Conservation (phyloP, 2,329 filamentous ascomycete species). For the Periconia macrospinosa region DNA sequence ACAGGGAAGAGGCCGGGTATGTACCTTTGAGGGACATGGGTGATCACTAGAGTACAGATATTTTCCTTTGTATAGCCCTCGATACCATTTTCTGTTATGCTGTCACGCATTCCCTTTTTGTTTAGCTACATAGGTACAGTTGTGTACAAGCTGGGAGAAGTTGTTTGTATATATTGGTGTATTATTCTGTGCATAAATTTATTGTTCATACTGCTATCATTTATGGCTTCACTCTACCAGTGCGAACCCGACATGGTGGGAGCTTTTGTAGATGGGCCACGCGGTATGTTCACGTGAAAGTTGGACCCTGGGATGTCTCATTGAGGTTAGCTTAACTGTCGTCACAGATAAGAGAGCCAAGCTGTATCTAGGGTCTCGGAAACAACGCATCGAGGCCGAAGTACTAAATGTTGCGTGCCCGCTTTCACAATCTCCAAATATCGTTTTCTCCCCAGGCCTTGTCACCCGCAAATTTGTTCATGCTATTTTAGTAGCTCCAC, state of each 20-base stretch:
- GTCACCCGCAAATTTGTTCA: not conserved
- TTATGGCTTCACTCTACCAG: not conserved
- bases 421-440: not conserved
- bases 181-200: not conserved
- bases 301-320: not conserved
- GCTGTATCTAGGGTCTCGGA: not conserved
- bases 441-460: not conserved
- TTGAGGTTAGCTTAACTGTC: not conserved
- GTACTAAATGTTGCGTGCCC: not conserved
- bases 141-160: not conserved
- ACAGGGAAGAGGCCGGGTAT: slow-evolving; percentile 47
- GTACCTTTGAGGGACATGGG: slow-evolving; percentile 50
- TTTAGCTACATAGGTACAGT: not conserved
- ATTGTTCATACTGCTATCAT: not conserved
- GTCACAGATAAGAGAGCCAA: not conserved
- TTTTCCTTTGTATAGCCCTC: not conserved
- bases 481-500: not conserved
- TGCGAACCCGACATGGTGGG: no score
- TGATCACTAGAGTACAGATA: slow-evolving; percentile 20
- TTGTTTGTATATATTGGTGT: slow-evolving; percentile 1
- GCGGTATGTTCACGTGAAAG: not conserved
- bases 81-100: slow-evolving; percentile 1
- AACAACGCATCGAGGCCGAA: not conserved
- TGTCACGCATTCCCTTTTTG: not conserved
- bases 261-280: not conserved